These are phyloP conservation scores for Lipomyces spencermartinsiae DNA, from an alignment of 805 yeast genomes.

Conservation along the genomic window DNA sequence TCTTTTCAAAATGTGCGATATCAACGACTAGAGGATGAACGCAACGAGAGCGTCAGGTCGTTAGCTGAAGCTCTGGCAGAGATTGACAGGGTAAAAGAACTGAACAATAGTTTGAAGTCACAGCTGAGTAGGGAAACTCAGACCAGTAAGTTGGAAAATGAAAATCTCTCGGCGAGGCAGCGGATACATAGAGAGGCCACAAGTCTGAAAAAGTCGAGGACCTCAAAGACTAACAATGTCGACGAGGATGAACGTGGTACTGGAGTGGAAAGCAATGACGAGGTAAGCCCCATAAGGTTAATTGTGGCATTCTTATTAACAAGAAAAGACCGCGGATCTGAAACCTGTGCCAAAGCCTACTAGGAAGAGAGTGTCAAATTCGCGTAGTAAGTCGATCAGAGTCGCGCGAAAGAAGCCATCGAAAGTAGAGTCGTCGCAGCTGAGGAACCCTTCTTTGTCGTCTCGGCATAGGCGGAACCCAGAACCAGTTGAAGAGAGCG, in stretches of 20 bases:
- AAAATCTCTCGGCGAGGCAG: not conserved
- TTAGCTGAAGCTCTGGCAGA: slow-evolving; percentile 19
- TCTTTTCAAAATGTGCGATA: slow-evolving; percentile 14
- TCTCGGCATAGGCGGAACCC: not conserved
- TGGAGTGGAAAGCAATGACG: not conserved
- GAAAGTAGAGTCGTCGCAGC: not conserved
- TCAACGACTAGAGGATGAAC: slow-evolving; percentile 29
- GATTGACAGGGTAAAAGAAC: slow-evolving; percentile 15
- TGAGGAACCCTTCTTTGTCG: not conserved
- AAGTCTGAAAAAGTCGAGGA: not conserved
- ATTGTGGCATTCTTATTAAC: not conserved
- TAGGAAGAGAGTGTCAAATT: not conserved
- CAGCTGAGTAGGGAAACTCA: not conserved
- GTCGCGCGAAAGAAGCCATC: not conserved
- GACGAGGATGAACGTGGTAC: not conserved
- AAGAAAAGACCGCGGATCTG: not conserved
- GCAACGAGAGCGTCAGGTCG: slow-evolving; percentile 23
- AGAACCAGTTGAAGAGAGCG: slow-evolving; percentile 1
- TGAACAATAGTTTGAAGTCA: slow-evolving; percentile 13
- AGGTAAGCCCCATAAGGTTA: not conserved
- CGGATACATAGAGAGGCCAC: not conserved
- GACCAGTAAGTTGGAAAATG: not conserved
- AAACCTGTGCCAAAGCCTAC: not conserved
- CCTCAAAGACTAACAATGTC: not conserved
- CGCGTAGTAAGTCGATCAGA: not conserved